Base-by-base conservation (phyloP, 2,329 filamentous ascomycete genomes). In the Pseudogymnoascus sp. region DNA sequence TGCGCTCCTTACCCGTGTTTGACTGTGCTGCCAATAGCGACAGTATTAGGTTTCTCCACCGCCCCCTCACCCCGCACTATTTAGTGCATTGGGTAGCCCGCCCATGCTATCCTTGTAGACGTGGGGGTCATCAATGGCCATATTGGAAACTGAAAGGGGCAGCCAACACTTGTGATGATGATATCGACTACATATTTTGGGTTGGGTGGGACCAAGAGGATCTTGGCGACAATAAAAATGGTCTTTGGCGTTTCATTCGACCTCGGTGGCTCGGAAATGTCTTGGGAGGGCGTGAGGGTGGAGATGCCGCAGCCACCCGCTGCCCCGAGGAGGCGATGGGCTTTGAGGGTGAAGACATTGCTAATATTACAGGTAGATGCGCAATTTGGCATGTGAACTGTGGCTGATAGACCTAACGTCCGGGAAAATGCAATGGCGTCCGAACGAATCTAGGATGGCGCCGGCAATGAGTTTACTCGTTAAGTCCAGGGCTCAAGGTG, bases 231-330 rank as follows among this genome's bases (percentile, higher is more conserved):
- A 25, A 25, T 25, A 4, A 25, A 25, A 25, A 25, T 25, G 18
- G 38, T 22, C 37, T 8, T 41, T 18, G 61, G 63, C 58, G 58
- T 63, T 14, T 62, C 35, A 1, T 60, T 66, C 57, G 60, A 63
- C 9, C 35, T 61, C n/a, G 60, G 60, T 7, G 20, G 61, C 63
- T 14, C 11, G 2, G 58, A 7, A 62, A 65, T 38, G 64, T 65
- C 25, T 22, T 22, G 0, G 16, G 18, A 41, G 9, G 4, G 18
- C 18, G 0, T 14, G 22, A 22, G 38, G 18, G 9, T n/a, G 4
- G 18, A 20, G 38, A 18, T 12, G 4, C 8, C 5, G 38, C 9
- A 41, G 3, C 8, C 18, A 12, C 5, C 16, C 9, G n/a, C 20
- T 41, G 4, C 38, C 16, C 16, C 3, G 38, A 9, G 16, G 38